Percentiles rank a stretch among this genome's conserved stretches.
Evolutionary conservation across 2,329 filamentous ascomycete species (phyloP).

Genomic region (Cylindrodendrum hubeiense): DNA sequence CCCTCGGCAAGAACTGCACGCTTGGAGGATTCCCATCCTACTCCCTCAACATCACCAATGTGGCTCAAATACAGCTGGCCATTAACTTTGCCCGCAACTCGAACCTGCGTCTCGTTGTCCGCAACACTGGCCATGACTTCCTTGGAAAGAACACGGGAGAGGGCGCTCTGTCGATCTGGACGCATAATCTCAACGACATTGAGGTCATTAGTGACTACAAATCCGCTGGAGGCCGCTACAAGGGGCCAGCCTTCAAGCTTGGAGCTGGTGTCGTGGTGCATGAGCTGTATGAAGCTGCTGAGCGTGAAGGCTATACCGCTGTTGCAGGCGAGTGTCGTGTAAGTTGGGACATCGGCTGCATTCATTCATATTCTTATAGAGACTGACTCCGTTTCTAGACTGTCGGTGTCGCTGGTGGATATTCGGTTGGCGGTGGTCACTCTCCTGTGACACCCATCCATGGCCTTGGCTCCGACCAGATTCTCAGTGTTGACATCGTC

Average conservation of each 20-base stretch:
- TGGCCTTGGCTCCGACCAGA: constrained; percentile 60
- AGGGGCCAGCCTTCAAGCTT: constrained; percentile 64
- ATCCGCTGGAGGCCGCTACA: constrained; percentile 43
- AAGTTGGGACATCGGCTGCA: constrained; percentile 11
- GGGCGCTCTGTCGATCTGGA: constrained; percentile 68
- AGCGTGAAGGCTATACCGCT: constrained; percentile 58
- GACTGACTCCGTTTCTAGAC: constrained; percentile 24
- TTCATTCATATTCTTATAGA: background rate
- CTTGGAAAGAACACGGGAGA: constrained; percentile 68
- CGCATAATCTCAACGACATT: constrained; percentile 62
- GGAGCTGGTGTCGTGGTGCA: constrained; percentile 65
- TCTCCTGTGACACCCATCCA: constrained; percentile 58
- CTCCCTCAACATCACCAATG: constrained; percentile 54
- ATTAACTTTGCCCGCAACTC: constrained; percentile 58
- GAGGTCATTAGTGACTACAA: constrained; percentile 39
- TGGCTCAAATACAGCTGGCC: constrained; percentile 58
- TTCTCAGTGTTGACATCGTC: constrained; percentile 61
- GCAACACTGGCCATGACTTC: constrained; percentile 62
- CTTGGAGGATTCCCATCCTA: constrained; percentile 57
- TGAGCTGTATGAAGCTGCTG: constrained; percentile 64
- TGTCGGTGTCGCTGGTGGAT: constrained; percentile 46
- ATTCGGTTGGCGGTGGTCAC: constrained; percentile 59
- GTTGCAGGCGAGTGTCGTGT: constrained; percentile 64
- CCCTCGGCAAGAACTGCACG: constrained; percentile 46
- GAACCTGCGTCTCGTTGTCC: constrained; percentile 60